A percentile compares a stretch with the other conserved stretches of the same genome.
These are phyloP conservation scores for Podila clonocystis DNA, from an alignment of 192 early-diverging fungal species.

Conservation along the genomic window DNA sequence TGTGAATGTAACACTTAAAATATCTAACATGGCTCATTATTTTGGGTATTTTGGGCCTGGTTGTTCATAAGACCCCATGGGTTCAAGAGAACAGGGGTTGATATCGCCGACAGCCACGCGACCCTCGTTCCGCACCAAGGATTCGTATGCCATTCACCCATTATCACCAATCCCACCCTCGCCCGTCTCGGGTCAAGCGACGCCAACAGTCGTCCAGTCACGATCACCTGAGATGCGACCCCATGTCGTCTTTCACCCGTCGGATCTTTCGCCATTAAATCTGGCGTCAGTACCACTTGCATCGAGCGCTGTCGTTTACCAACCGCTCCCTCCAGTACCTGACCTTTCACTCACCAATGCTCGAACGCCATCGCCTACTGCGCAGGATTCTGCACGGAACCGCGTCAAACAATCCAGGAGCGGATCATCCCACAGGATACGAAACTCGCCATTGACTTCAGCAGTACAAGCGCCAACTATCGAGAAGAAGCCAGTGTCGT, in stretches of 20 bases:
- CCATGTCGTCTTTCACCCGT: slow-evolving; percentile 10
- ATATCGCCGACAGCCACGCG: background rate
- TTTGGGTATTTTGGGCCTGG: background rate
- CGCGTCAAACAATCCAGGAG: background rate
- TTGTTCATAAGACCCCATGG: slow-evolving; percentile 15
- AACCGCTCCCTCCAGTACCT: slow-evolving; percentile 39
- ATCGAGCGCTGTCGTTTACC: slow-evolving; percentile 11
- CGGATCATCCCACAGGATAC: background rate
- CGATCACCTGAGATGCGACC: slow-evolving; percentile 38
- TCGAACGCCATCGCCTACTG: slow-evolving; percentile 5
- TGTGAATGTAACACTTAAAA: background rate
- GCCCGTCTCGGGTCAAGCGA: slow-evolving; percentile 29
- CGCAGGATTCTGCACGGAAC: slow-evolving; percentile 6
- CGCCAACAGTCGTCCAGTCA: slow-evolving; percentile 26
- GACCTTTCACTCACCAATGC: background rate
- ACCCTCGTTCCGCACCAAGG: slow-evolving; percentile 22
- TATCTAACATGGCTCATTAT: background rate
- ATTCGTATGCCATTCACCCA: slow-evolving; percentile 26
- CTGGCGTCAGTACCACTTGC: slow-evolving; percentile 16
- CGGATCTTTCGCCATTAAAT: slow-evolving; percentile 11
- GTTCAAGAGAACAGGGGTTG: slow-evolving; percentile 7
- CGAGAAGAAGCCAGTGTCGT: slow-evolving; percentile 39
- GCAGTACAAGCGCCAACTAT: background rate
- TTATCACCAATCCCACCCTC: slow-evolving; percentile 27
- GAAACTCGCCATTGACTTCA: background rate